A percentile compares a stretch with the other conserved stretches of the same genome.
Evolutionary conservation across 768 basidiomycete species (phyloP).

Genomic region (Candolleomyces aberdarensis): DNA sequence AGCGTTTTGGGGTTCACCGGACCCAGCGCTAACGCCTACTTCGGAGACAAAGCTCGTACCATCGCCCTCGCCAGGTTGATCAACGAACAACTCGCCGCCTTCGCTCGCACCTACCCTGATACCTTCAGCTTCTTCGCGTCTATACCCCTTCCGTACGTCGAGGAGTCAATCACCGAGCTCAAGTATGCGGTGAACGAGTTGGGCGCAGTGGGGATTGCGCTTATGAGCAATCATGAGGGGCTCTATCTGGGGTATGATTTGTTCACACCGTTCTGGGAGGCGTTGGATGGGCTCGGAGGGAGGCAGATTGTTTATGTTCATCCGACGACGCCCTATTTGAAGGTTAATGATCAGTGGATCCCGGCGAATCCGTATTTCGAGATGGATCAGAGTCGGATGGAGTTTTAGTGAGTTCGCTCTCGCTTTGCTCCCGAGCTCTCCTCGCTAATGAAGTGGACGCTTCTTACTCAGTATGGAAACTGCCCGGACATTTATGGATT

Average conservation of each 20-base stretch:
- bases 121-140: slow-evolving; percentile 32
- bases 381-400: slow-evolving; percentile 25
- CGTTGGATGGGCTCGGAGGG: slow-evolving; percentile 24
- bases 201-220: slow-evolving; percentile 31
- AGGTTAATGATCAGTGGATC: slow-evolving; percentile 20
- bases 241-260: slow-evolving; percentile 27
- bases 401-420: slow-evolving; percentile 27
- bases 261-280: slow-evolving; percentile 28
- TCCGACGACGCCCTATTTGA: slow-evolving; percentile 28
- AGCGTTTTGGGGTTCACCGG: slow-evolving; percentile 30
- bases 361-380: slow-evolving; percentile 31
- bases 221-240: slow-evolving; percentile 32
- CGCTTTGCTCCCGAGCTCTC: not conserved
- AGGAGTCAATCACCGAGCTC: slow-evolving; percentile 29
- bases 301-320: slow-evolving; percentile 30
- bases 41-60: slow-evolving; percentile 23
- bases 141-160: slow-evolving; percentile 32
- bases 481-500: slow-evolving; percentile 29
- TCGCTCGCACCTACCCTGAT: slow-evolving; percentile 22
- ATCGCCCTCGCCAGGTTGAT: slow-evolving; percentile 33
- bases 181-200: slow-evolving; percentile 27
- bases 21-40: slow-evolving; percentile 30
- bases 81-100: slow-evolving; percentile 34
- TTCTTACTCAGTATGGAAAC: slow-evolving; percentile 24
- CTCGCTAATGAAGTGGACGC: slow-evolving; percentile 5